Evolutionary conservation across 768 basidiomycete species (phyloP), one percentile per base, ranked within the genome.

Genomic region (Exsudoporus frostii): DNA sequence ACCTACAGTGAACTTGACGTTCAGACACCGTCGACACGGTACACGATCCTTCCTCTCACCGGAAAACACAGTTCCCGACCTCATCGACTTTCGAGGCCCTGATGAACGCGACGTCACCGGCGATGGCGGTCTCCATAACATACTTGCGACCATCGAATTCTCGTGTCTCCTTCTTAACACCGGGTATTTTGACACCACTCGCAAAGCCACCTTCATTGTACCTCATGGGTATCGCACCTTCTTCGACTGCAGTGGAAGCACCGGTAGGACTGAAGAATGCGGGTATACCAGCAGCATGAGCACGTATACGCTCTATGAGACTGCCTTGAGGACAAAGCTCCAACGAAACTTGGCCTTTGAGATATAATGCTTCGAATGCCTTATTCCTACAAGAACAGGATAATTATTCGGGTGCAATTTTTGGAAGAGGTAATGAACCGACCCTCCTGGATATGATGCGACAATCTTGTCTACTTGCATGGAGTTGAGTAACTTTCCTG

Each of bases 231-330:
- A 94, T 90, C 4, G 79, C 69, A 2, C 92, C 92, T 43, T 83
- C 73, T 68, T 94, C 89, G 3, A 92, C 81, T 3, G 90, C 90
- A 19, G 92, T 94, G 20, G 80, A 81, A 8, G 90, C 90, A 15
- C 94, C 93, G 0, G 92, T 93, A 15, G 92, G 93, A 6, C 91
- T 96, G 71, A 77, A 95, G 76, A 97, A 93, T n/a, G 88, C 92
- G 17, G 93, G 92, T 54, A 93, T 92, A 46, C 93, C 93, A 11
- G 91, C 89, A 9, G 91, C 92, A 52, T 91, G 88, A 7, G 93
- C 89, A 33, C 92, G 86, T 55, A 94, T 77, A 53, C 92, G 86
- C 65, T 94, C 93, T 15, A 87, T 84, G 40, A 97, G 82, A 14
- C 92, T 94, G 10, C 92, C 93, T 72, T 97, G 93, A 4, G 94